A percentile compares a stretch with the other conserved stretches of the same genome.
Conservation (phyloP, 495 filamentous ascomycete genomes). For the Aspergillus bridgeri region DNA sequence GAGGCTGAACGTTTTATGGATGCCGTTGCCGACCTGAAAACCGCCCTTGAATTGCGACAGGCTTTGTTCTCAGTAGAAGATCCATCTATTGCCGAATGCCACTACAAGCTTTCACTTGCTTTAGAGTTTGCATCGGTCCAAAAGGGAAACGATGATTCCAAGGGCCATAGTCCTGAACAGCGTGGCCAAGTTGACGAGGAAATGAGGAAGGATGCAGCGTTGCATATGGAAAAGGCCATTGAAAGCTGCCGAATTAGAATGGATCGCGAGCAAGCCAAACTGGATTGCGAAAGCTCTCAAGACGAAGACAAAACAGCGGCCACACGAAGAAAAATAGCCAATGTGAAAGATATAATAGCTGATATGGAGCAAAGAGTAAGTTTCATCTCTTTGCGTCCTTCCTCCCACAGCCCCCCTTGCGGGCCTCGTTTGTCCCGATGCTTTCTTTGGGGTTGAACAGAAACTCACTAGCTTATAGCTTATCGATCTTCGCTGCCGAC, state of each 20-base stretch:
- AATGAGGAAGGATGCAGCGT: slow-evolving; percentile 71
- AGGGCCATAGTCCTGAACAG: slow-evolving; percentile 23
- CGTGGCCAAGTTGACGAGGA: slow-evolving; percentile 55
- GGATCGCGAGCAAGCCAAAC: slow-evolving; percentile 64
- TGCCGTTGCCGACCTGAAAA: slow-evolving; percentile 75
- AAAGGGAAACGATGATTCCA: slow-evolving; percentile 50
- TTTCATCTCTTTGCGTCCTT: slow-evolving; percentile 15
- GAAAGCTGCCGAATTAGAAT: slow-evolving; percentile 73
- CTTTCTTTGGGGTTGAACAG: slow-evolving; percentile 12
- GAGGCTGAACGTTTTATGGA: slow-evolving; percentile 87
- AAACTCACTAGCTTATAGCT: slow-evolving; percentile 49
- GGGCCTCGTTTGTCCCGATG: not conserved
- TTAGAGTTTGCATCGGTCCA: slow-evolving; percentile 89
- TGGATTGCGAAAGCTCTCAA: slow-evolving; percentile 51
- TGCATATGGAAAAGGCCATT: slow-evolving; percentile 80
- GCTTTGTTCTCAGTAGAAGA: slow-evolving; percentile 74
- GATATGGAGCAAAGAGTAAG: slow-evolving; percentile 84
- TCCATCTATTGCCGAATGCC: slow-evolving; percentile 82
- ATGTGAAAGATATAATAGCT: slow-evolving; percentile 79
- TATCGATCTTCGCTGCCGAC: slow-evolving; percentile 68
- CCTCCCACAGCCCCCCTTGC: too few relatives aligned
- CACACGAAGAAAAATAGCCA: slow-evolving; percentile 63
- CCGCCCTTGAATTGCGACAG: slow-evolving; percentile 70
- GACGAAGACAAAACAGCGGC: slow-evolving; percentile 47
- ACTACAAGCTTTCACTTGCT: slow-evolving; percentile 93